These are phyloP conservation scores for Tilletia indica DNA, from an alignment of 1,284 basidiomycete genomes.

Conservation along the genomic window DNA sequence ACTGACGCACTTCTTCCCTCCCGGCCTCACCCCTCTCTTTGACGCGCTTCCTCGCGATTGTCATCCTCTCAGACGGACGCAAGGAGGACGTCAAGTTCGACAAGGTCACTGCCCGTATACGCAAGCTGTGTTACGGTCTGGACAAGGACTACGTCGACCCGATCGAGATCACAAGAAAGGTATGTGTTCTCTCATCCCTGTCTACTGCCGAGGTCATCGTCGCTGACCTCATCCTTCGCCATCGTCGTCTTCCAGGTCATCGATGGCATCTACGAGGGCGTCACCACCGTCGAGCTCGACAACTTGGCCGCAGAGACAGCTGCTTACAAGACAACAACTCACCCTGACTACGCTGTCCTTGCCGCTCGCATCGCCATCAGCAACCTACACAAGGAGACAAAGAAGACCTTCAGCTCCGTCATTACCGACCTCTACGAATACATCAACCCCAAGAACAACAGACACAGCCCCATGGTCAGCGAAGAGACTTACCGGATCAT, in stretches of 20 bases:
- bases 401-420: slow-evolving; percentile 91
- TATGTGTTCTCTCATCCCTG: slow-evolving; percentile 17
- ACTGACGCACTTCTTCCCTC: background rate
- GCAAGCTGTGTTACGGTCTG: slow-evolving; percentile 95
- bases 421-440: slow-evolving; percentile 87
- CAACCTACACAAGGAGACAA: slow-evolving; percentile 98
- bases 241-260: slow-evolving; percentile 80
- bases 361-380: slow-evolving; percentile 98
- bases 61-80: slow-evolving; percentile 19
- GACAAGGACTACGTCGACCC: slow-evolving; percentile 91
- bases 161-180: slow-evolving; percentile 66
- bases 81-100: slow-evolving; percentile 41
- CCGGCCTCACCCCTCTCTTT: background rate
- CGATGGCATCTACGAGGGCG: slow-evolving; percentile 88
- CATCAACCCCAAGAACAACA: slow-evolving; percentile 90
- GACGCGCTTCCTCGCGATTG: background rate
- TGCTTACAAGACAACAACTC: slow-evolving; percentile 87
- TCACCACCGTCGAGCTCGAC: slow-evolving; percentile 95
- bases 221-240: slow-evolving; percentile 2
- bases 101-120: slow-evolving; percentile 68
- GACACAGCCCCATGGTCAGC: slow-evolving; percentile 84
- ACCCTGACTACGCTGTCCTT: slow-evolving; percentile 96
- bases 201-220: background rate
- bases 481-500: slow-evolving; percentile 81
- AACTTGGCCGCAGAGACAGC: slow-evolving; percentile 79